A percentile compares a stretch with the other conserved stretches of the same genome.
phyloP scores from a whole-genome alignment of 768 basidiomycete species.

The Suillus fuscotomentosus region DNA sequence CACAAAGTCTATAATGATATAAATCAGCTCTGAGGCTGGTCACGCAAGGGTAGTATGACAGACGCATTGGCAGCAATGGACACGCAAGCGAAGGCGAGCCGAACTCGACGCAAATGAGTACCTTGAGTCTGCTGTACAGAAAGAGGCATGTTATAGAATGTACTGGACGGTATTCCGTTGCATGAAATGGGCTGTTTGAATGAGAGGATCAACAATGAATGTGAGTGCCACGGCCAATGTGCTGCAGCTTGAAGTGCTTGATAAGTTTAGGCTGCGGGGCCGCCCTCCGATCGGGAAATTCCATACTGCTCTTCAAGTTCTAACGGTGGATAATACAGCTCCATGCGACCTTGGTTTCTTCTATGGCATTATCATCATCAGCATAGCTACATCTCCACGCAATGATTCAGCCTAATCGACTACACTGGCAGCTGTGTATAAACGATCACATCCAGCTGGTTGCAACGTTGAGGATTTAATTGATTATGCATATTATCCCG shows the following conservation, averaged over 20 bases:
- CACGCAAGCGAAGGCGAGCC: constrained; percentile 39
- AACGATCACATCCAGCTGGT: too few relatives aligned
- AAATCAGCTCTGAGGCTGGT: not conserved
- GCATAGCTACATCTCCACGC: too few relatives aligned
- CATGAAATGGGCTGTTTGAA: not conserved
- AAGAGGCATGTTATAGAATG: not conserved
- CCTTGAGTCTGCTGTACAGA: constrained; percentile 1
- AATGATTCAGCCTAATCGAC: too few relatives aligned
- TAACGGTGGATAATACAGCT: not conserved
- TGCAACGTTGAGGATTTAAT: too few relatives aligned
- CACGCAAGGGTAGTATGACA: constrained; percentile 23
- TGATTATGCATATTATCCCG: too few relatives aligned
- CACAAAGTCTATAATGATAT: constrained; percentile 52
- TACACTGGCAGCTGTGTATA: too few relatives aligned
- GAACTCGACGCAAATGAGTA: constrained; percentile 19
- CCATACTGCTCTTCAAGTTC: not conserved
- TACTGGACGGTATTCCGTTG: not conserved
- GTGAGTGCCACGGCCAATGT: not conserved
- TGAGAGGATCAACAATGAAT: not conserved
- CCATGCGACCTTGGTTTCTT: not conserved
- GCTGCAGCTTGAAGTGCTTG: too few relatives aligned
- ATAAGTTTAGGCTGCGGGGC: not conserved
- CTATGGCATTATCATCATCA: not conserved
- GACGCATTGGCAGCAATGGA: constrained; percentile 68
- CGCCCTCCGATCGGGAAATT: not conserved